Evolutionary conservation across 208 protist species (phyloP).

Genomic region (Crithidia fasciculata): DNA sequence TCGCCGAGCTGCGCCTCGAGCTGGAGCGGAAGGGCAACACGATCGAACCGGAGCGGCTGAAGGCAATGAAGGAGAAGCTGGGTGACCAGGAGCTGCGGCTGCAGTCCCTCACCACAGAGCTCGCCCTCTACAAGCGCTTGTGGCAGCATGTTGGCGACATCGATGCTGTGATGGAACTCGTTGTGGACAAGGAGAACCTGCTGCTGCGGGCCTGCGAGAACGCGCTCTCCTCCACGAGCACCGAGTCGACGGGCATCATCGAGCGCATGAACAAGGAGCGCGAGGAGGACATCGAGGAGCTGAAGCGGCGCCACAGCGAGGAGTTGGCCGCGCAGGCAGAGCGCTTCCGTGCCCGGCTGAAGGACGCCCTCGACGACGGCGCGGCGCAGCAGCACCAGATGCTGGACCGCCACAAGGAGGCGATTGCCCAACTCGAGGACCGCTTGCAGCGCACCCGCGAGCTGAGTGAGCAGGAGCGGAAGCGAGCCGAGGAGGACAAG

Average conservation of each 20-base stretch:
- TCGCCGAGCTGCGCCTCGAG: constrained; percentile 46
- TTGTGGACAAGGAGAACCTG: constrained; percentile 28
- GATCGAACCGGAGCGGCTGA: constrained; percentile 33
- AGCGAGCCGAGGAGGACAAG: constrained; percentile 50
- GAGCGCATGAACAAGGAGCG: constrained; percentile 20
- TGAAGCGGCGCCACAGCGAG: constrained; percentile 36
- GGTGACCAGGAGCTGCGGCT: constrained; percentile 20
- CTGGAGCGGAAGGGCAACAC: constrained; percentile 38
- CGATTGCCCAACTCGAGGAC: constrained; percentile 45
- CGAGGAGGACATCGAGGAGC: constrained; percentile 27
- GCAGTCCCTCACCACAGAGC: constrained; percentile 12
- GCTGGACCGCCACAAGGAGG: constrained; percentile 44
- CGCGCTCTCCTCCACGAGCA: constrained; percentile 28
- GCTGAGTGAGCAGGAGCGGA: constrained; percentile 52
- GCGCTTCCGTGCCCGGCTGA: constrained; percentile 32
- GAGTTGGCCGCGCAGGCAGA: constrained; percentile 40
- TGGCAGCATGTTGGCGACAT: constrained; percentile 7
- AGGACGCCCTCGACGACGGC: constrained; percentile 35
- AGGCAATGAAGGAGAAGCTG: constrained; percentile 38
- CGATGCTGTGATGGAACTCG: constrained; percentile 20
- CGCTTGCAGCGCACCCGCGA: constrained; percentile 58
- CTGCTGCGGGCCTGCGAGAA: constrained; percentile 30
- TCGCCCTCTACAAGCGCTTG: constrained; percentile 25
- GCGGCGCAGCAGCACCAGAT: constrained; percentile 43
- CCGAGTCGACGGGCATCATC: constrained; percentile 24